A percentile compares a stretch with the other conserved stretches of the same genome.
These are phyloP conservation scores for Wickerhamomyces bovis DNA, from an alignment of 805 yeast genomes.

Conservation along the genomic window DNA sequence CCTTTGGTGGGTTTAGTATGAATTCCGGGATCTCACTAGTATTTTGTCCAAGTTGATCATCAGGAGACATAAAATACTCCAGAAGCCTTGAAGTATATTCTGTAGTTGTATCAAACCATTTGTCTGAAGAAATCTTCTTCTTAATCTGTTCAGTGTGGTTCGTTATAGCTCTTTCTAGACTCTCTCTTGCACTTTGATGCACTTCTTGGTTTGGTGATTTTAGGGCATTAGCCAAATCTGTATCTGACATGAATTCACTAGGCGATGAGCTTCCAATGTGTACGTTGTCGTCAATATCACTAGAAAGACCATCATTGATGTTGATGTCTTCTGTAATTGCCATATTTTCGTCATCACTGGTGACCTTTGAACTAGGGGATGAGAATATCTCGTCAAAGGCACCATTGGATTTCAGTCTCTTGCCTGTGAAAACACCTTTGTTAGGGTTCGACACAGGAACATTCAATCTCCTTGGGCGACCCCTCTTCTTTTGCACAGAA, in stretches of 20 bases:
- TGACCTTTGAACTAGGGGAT: conserved; percentile 10
- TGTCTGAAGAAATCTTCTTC: conserved; percentile 4
- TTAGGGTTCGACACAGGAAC: conserved; percentile 17
- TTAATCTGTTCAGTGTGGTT: conserved; percentile 12
- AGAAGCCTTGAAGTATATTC: conserved; percentile 41
- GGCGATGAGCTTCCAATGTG: conserved; percentile 35
- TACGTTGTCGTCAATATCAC: conserved; percentile 17
- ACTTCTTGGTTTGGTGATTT: conserved; percentile 23
- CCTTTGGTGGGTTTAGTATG: conserved; percentile 55
- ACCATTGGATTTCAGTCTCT: conserved; percentile 3
- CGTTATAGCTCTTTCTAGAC: conserved; percentile 18
- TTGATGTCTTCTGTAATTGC: conserved; percentile 2
- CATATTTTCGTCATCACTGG: background rate
- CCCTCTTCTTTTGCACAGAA: conserved; percentile 19
- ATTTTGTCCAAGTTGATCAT: conserved; percentile 32
- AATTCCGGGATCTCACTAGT: conserved; percentile 49
- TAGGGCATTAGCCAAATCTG: conserved; percentile 41
- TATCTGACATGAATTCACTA: conserved; percentile 49
- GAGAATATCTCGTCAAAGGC: background rate
- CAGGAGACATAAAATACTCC: conserved; percentile 51
- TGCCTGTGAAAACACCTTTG: conserved; percentile 20
- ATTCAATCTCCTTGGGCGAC: conserved; percentile 20
- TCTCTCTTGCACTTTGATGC: conserved; percentile 19
- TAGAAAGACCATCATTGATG: conserved; percentile 20
- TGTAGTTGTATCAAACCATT: conserved; percentile 29